These are phyloP conservation scores for Penicillium sp. DNA, from an alignment of 2,329 filamentous ascomycete genomes.

Conservation along the genomic window DNA sequence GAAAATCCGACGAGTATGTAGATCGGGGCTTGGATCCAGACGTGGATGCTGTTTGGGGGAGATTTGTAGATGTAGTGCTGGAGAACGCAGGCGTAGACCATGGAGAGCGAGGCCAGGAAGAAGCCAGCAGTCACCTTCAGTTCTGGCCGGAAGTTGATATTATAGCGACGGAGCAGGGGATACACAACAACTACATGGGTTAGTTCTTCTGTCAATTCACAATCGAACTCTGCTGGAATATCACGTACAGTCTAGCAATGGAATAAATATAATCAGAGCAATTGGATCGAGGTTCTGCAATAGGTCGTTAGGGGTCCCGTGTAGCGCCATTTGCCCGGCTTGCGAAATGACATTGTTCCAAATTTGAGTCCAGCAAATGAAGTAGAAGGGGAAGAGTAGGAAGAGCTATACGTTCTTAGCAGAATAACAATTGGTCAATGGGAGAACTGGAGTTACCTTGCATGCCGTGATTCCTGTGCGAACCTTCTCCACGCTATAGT, in stretches of 20 bases:
- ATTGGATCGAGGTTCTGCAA: constrained; percentile 73
- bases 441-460: constrained; percentile 47
- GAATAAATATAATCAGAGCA: constrained; percentile 71
- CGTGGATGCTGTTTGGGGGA: constrained; percentile 28
- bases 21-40: constrained; percentile 33
- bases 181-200: constrained; percentile 45
- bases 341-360: constrained; percentile 33
- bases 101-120: constrained; percentile 60
- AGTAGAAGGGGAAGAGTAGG: constrained; percentile 66
- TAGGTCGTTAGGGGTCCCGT: constrained; percentile 72
- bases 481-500: constrained; percentile 68
- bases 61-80: constrained; percentile 40
- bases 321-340: constrained; percentile 57
- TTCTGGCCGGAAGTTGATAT: constrained; percentile 38
- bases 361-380: constrained; percentile 43
- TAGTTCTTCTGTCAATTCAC: neutral
- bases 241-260: constrained; percentile 64
- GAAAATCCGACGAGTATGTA: constrained; percentile 39
- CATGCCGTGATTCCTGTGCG: constrained; percentile 64
- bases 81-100: constrained; percentile 56
- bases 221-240: neutral
- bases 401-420: constrained; percentile 51
- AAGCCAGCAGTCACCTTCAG: constrained; percentile 72
- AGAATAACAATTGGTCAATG: neutral
- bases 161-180: constrained; percentile 58